phyloP scores from a whole-genome alignment of 2,329 filamentous ascomycete genomes.

The Epichloe uncinata region DNA sequence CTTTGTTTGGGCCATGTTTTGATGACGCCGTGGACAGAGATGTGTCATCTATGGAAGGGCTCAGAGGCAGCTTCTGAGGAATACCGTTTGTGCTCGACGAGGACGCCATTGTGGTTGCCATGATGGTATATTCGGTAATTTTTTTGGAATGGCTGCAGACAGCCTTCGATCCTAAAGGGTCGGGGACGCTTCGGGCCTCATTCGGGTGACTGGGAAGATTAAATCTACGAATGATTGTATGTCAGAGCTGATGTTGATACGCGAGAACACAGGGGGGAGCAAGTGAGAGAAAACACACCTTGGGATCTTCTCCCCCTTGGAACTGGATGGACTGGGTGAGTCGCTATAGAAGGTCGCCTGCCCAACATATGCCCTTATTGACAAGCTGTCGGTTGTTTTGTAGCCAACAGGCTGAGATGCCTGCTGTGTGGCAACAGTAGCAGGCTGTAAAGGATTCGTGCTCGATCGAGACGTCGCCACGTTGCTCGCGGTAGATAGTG shows the following conservation, averaged over 20 bases:
- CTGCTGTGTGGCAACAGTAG: constrained; percentile 10
- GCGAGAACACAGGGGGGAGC: no score
- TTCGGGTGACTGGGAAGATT: constrained; percentile 25
- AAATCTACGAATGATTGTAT: constrained; percentile 11
- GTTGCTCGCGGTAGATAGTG: constrained; percentile 31
- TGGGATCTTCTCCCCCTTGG: constrained; percentile 17
- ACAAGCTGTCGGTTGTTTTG: constrained; percentile 3
- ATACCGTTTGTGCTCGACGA: constrained; percentile 25
- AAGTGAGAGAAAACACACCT: constrained; percentile 16
- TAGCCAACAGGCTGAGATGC: constrained; percentile 13
- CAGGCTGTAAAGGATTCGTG: constrained; percentile 21
- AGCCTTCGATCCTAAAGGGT: constrained; percentile 31
- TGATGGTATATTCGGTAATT: constrained; percentile 25
- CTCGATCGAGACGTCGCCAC: constrained; percentile 29
- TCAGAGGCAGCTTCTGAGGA: constrained; percentile 43
- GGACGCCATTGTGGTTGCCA: constrained; percentile 31
- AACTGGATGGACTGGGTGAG: constrained; percentile 22
- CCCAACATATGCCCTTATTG: constrained; percentile 7
- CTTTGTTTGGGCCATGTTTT: constrained; percentile 36
- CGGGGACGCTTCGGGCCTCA: constrained; percentile 34
- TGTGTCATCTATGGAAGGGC: constrained; percentile 77
- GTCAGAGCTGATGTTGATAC: background rate
- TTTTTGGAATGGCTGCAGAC: constrained; percentile 23
- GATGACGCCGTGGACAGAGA: constrained; percentile 68
- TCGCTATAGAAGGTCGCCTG: constrained; percentile 24